A percentile compares a stretch with the other conserved stretches of the same genome.
These are phyloP conservation scores for Ophiostoma sp. DNA, from an alignment of 2,329 filamentous ascomycete genomes.

Conservation along the genomic window DNA sequence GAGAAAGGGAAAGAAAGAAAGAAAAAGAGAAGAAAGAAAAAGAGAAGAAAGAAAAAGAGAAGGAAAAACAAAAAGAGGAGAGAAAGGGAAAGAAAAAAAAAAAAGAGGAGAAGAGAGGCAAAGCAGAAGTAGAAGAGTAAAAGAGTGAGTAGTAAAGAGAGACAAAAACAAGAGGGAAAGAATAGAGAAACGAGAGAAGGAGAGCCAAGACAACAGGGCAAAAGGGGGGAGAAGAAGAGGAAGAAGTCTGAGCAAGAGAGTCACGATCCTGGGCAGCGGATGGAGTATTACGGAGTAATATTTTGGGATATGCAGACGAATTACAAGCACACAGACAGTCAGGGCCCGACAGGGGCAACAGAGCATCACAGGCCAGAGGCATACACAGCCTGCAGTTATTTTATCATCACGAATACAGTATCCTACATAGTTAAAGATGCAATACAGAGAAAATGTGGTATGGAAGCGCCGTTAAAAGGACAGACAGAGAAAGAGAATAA, in stretches of 20 bases:
- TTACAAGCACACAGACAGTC: neutral
- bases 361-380: neutral
- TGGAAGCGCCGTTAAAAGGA: neutral
- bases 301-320: neutral
- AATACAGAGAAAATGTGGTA: neutral
- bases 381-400: neutral
- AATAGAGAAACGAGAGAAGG: conserved; percentile 8
- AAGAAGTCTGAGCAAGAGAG: conserved; percentile 1
- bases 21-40: neutral
- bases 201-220: conserved; percentile 10
- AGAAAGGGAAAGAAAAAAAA: neutral
- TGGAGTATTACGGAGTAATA: neutral
- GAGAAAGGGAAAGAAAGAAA: neutral
- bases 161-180: neutral
- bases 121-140: conserved; percentile 1
- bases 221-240: conserved; percentile 10
- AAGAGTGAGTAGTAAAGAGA: neutral
- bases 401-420: neutral
- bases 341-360: neutral
- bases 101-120: neutral
- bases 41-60: neutral
- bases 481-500: neutral
- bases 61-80: neutral
- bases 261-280: conserved; percentile 1
- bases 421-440: neutral